Conservation (phyloP, 441 rosid species). For the Corymbia citriodora region DNA sequence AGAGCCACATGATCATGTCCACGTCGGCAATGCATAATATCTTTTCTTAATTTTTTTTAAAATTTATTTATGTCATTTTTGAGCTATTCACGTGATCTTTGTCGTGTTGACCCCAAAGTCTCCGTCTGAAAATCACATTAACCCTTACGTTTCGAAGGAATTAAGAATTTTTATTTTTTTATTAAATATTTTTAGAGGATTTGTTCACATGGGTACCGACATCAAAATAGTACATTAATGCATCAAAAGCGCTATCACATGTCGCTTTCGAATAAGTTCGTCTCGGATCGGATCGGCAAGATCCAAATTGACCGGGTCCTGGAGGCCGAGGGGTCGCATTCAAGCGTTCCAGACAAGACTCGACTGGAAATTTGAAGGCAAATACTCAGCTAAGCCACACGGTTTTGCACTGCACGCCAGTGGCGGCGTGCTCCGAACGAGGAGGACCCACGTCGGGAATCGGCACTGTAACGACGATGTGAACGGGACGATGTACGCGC, state of each 20-base stretch:
- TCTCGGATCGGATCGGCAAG: neutral
- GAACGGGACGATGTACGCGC: neutral
- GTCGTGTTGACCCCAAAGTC: neutral
- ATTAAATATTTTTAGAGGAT: neutral
- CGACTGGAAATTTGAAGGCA: neutral
- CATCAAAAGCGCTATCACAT: rapidly evolving
- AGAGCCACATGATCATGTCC: neutral
- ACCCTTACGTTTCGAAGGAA: too few relatives aligned
- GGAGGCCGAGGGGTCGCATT: neutral
- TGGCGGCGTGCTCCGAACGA: too few relatives aligned
- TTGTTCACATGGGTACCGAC: neutral
- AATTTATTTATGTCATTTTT: rapidly evolving
- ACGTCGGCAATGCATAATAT: neutral
- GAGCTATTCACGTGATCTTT: neutral
- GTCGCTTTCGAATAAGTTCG: neutral
- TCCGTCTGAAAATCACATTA: neutral
- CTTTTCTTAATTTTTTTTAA: too few relatives aligned
- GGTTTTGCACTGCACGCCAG: neutral
- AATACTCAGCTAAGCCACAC: neutral
- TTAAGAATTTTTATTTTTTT: neutral
- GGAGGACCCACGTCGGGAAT: neutral
- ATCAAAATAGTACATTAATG: neutral
- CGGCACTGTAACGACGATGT: neutral
- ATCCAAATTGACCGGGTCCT: neutral
- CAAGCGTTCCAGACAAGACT: neutral